phyloP scores from a whole-genome alignment of 441 rosid species.

The Eruca vesicaria region DNA sequence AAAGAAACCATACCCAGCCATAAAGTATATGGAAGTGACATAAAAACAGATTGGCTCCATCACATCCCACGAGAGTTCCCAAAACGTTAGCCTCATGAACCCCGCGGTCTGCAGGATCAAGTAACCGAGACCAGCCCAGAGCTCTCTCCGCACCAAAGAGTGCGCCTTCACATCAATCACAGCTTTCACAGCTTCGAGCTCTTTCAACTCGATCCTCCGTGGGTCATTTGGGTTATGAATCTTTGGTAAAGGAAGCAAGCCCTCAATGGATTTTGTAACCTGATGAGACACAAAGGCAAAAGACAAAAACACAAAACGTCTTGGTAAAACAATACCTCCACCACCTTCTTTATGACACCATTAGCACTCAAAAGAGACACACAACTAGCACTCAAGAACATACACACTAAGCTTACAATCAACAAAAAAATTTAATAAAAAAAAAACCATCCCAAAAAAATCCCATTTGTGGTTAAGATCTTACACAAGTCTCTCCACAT shows the following conservation, averaged over 20 bases:
- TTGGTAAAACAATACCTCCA: slow-evolving; percentile 53
- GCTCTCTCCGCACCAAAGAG: slow-evolving; percentile 58
- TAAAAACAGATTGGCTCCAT: slow-evolving; percentile 99
- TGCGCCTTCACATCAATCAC: slow-evolving; percentile 59
- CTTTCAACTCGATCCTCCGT: slow-evolving; percentile 51
- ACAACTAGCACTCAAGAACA: neutral
- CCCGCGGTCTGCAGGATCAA: slow-evolving; percentile 73
- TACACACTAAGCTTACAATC: neutral
- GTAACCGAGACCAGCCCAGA: slow-evolving; percentile 77
- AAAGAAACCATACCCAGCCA: slow-evolving; percentile 80
- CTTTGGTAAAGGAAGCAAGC: slow-evolving; percentile 59
- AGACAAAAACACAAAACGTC: slow-evolving; percentile 31
- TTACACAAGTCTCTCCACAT: neutral
- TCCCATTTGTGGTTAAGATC: neutral
- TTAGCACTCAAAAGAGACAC: slow-evolving; percentile 22
- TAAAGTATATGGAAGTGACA: slow-evolving; percentile 67
- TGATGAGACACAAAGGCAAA: slow-evolving; percentile 41
- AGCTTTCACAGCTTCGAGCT: slow-evolving; percentile 58
- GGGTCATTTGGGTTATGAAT: slow-evolving; percentile 46
- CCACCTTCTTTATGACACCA: slow-evolving; percentile 33
- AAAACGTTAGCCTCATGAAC: slow-evolving; percentile 95
- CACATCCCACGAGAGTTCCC: slow-evolving; percentile 98
- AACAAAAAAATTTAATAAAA: neutral
- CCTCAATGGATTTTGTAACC: slow-evolving; percentile 70
- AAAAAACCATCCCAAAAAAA: neutral